Evolutionary conservation across 2,329 filamentous ascomycete species (phyloP).

Genomic region (Calonectria montana): DNA sequence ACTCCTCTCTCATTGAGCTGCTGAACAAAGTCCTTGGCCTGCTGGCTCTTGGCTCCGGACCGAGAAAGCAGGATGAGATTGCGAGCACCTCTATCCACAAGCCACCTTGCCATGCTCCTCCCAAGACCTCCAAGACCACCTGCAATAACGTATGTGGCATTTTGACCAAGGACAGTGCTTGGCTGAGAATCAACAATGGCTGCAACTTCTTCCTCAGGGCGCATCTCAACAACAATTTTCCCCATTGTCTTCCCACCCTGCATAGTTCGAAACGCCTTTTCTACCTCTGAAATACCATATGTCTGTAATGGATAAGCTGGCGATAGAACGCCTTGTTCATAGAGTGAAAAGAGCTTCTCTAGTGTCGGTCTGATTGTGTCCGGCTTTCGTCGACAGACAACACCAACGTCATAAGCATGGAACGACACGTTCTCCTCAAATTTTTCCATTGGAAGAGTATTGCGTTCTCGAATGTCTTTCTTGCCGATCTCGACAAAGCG

Average conservation of each 20-base stretch:
- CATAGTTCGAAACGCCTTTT: constrained; percentile 29
- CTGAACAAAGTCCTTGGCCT: not conserved
- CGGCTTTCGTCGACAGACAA: constrained; percentile 11
- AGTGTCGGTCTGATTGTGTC: not conserved
- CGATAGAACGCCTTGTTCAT: not conserved
- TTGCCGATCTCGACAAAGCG: constrained; percentile 37
- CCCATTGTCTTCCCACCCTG: constrained; percentile 32
- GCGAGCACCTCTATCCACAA: constrained; percentile 36
- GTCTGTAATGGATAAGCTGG: not conserved
- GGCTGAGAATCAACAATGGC: not conserved
- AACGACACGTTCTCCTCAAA: constrained; percentile 51
- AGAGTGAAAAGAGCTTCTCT: constrained; percentile 18
- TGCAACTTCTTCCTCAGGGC: constrained; percentile 18
- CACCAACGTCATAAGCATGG: constrained; percentile 51
- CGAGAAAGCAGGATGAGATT: constrained; percentile 45
- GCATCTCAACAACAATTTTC: constrained; percentile 26
- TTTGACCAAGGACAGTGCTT: not conserved
- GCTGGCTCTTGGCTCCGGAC: constrained; percentile 2
- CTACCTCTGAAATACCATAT: constrained; percentile 27
- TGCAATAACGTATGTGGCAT: constrained; percentile 20
- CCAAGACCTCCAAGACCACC: constrained; percentile 38
- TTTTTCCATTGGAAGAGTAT: constrained; percentile 44
- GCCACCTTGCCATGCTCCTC: constrained; percentile 25
- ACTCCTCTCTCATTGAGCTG: not conserved
- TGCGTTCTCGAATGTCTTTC: constrained; percentile 48